phyloP scores from a whole-genome alignment of 768 basidiomycete species.

The Tricholomella constricta region DNA sequence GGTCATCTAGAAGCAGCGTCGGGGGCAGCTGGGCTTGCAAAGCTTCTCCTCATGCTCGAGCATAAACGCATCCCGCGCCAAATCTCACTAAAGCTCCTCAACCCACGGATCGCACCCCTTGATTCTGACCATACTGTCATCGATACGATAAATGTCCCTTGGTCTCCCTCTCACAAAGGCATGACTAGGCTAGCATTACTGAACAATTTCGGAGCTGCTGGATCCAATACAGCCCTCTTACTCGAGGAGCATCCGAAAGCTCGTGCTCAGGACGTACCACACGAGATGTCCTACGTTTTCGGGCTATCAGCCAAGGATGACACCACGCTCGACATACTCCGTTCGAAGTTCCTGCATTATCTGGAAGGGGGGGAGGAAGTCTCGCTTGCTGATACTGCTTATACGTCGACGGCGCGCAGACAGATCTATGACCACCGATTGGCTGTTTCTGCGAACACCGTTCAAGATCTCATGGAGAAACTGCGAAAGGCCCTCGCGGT shows the following conservation, averaged over 20 bases:
- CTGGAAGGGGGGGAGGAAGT: conserved; percentile 34
- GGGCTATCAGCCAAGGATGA: conserved; percentile 64
- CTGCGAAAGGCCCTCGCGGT: conserved; percentile 39
- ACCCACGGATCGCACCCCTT: conserved; percentile 55
- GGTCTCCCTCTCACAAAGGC: conserved; percentile 39
- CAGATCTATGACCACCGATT: conserved; percentile 57
- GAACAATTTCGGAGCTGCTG: conserved; percentile 78
- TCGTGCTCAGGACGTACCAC: background rate
- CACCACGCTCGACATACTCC: conserved; percentile 47
- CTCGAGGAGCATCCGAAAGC: conserved; percentile 50
- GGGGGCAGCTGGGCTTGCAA: conserved; percentile 70
- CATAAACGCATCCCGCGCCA: conserved; percentile 58
- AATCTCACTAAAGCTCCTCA: conserved; percentile 57
- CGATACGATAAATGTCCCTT: conserved; percentile 37
- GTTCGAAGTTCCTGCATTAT: conserved; percentile 48
- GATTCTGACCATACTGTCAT: conserved; percentile 52
- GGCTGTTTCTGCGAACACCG: conserved; percentile 44
- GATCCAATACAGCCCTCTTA: conserved; percentile 65
- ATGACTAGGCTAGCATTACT: conserved; percentile 55
- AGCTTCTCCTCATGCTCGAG: conserved; percentile 68
- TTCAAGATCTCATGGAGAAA: conserved; percentile 47
- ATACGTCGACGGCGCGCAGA: conserved; percentile 68
- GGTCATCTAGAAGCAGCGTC: conserved; percentile 80
- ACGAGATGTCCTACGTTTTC: conserved; percentile 41
- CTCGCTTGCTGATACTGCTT: conserved; percentile 56